Evolutionary conservation across 2,329 filamentous ascomycete genomes (phyloP), one percentile per base, ranked within the genome.

Genomic region (Alternaria ventricosa): DNA sequence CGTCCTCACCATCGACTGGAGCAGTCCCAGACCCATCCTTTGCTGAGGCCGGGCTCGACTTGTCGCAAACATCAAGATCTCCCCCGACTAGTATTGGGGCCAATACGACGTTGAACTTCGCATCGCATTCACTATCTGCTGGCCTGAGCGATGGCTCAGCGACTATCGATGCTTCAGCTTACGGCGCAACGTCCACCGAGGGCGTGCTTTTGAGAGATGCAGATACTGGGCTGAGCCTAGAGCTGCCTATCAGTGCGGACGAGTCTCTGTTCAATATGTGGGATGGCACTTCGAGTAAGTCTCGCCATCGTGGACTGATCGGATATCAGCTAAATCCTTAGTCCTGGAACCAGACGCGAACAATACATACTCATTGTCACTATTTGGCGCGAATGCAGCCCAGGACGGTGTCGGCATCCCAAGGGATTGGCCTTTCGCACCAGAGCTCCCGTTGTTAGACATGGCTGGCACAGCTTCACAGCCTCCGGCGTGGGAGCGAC

Each of bases 221-320:
- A 13, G 41, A 25, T 20, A 58, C 45, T 15, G 59, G 59, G 10
- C 53, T 65, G 18, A 63, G 47, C 11, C 44, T 65, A 41, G 63
- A 33, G 11, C 27, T 65, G 10, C 60, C 63, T n/a, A 27, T 51
- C 12, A 13, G 27, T 8, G 27, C 46, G 30, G 25, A 53, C 25
- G 33, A 45, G 23, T 55, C 57, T 13, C 54, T 57, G n/a, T 61
- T 61, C 7, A 30, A 59, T 41, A 59, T 64, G 18, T 61, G 57
- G 57, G 43, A 59, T 57, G 57, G 60, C 33, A 13, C 43, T 44
- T 30, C 18, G 49, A 33, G 22, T 53, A 20, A 53, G 27, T 20
- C 28, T 53, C 25, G 28, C 23, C 8, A 13, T 41, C n/a, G n/a
- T 41, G 36, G 3, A 18, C 15, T 18, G 36, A 41, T 18, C 15